These are phyloP conservation scores for Solanum raphanifolium DNA, from an alignment of 257 asterid genomes.

Conservation along the genomic window DNA sequence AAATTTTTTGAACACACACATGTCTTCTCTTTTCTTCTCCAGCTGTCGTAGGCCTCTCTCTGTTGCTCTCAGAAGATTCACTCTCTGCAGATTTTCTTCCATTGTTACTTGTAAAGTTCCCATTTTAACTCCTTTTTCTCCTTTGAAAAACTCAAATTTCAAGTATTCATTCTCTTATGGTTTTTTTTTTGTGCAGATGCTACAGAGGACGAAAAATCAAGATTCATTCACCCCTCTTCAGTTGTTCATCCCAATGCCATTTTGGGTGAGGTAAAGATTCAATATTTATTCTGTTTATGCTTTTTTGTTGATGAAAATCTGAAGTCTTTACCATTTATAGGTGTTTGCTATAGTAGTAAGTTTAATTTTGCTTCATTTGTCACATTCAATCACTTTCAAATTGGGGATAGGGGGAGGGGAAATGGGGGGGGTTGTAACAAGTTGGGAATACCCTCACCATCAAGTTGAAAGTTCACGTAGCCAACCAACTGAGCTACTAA, in stretches of 20 bases:
- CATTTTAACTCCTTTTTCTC: not conserved
- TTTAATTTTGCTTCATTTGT: not conserved
- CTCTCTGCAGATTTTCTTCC: slow-evolving; percentile 28
- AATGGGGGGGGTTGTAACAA: not conserved
- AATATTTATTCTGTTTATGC: not conserved
- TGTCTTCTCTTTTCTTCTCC: slow-evolving; percentile 21
- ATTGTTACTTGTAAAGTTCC: slow-evolving; percentile 27
- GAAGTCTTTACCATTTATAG: not conserved
- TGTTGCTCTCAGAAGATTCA: slow-evolving; percentile 20
- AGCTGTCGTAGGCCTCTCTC: slow-evolving; percentile 13
- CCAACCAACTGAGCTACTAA: not conserved
- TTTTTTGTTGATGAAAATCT: not conserved
- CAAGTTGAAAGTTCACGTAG: not conserved
- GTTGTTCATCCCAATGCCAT: slow-evolving; percentile 62
- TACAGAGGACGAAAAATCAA: slow-evolving; percentile 23
- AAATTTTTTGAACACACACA: not conserved
- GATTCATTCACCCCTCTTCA: slow-evolving; percentile 68
- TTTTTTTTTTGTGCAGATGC: slow-evolving; percentile 25
- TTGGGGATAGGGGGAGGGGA: not conserved
- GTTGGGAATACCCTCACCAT: not conserved
- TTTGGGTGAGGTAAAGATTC: slow-evolving; percentile 59
- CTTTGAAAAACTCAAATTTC: not conserved
- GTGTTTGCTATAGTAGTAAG: not conserved
- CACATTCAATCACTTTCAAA: not conserved
- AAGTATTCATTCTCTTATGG: not conserved